Evolutionary conservation across 805 yeast species (phyloP), one percentile per base, ranked within the genome.

Genomic region (Metschnikowia matae): DNA sequence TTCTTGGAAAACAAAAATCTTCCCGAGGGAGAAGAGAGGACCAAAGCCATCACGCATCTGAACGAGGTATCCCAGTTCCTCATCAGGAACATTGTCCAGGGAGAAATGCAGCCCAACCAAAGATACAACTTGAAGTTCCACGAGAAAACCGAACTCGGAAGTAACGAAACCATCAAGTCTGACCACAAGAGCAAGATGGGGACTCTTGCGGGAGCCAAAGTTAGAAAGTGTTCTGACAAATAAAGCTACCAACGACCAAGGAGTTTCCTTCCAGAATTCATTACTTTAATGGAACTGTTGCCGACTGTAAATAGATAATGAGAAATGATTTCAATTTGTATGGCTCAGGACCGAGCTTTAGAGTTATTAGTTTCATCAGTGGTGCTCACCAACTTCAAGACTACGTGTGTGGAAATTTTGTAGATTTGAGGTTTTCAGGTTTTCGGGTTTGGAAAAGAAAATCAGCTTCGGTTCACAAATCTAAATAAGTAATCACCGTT

Each of bases 51-150:
- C 17, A 48, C 40, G 26, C 57, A 56, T 26, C 69, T 90, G 51
- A 78, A 83, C 48, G 91, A 84, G 15, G 85, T 92, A n/a, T 81
- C 91, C 1, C 63, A 66, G 38, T 85, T 90, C 55, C 71, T 92
- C 51, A 73, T 79, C 44, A 73, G 77, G 51, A 92, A 92, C 65
- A 75, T 92, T n/a, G 97, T 92, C 3, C 99, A 92, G 69, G 98
- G 96, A 6, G 73, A 69, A 53, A 77, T 69, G 58, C 66, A 71
- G 47, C 71, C 66, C 2, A 71, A 71, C 14, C 57, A 57, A 33
- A 77, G 70, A 44, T 81, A 75, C 61, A 66, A 69, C 46, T 74
- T 92, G 60, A 85, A 85, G 57, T 83, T 92, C 57, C 97, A 89
- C 63, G 69, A 80, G 44, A 81, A 85, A 44, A 87, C 95, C 0